phyloP scores from a whole-genome alignment of 2,329 filamentous ascomycete species.

The Diaporthe caulivora region DNA sequence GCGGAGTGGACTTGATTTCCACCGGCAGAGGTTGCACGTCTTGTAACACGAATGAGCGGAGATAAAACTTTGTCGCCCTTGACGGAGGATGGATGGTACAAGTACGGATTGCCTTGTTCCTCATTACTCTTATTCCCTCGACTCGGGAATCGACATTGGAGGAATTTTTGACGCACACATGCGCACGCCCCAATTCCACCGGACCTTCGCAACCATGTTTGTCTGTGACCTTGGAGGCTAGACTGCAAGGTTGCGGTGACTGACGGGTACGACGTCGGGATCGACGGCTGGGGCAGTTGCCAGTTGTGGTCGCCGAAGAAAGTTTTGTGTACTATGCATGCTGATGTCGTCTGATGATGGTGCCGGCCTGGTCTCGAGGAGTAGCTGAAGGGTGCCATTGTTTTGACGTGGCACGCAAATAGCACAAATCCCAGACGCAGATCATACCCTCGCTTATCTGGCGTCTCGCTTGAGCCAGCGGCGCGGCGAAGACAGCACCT shows the following conservation, averaged over 20 bases:
- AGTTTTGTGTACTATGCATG: not conserved
- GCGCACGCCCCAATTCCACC: not conserved
- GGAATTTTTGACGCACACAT: not conserved
- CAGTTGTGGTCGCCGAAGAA: not conserved
- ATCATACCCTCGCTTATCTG: conserved; percentile 28
- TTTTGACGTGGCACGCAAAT: conserved; percentile 14
- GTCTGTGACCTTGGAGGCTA: not conserved
- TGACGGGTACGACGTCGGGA: conserved; percentile 8
- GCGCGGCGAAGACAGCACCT: not conserved
- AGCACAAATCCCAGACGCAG: conserved; percentile 23
- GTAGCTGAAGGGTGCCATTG: not conserved
- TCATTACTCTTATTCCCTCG: conserved; percentile 1
- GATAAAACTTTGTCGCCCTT: conserved; percentile 7
- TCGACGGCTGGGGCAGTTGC: not conserved
- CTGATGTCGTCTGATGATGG: not conserved
- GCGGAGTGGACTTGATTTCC: conserved; percentile 12
- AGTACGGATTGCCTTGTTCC: not conserved
- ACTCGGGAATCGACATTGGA: conserved; percentile 17
- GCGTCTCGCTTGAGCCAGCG: not conserved
- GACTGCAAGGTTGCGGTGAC: not conserved
- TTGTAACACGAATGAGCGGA: conserved; percentile 26
- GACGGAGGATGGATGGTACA: not conserved
- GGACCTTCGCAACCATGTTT: not conserved
- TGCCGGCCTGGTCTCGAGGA: not conserved
- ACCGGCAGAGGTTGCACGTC: conserved; percentile 22